These are phyloP conservation scores for Citrus cavaleriei DNA, from an alignment of 345 rosid genomes.

Conservation along the genomic window DNA sequence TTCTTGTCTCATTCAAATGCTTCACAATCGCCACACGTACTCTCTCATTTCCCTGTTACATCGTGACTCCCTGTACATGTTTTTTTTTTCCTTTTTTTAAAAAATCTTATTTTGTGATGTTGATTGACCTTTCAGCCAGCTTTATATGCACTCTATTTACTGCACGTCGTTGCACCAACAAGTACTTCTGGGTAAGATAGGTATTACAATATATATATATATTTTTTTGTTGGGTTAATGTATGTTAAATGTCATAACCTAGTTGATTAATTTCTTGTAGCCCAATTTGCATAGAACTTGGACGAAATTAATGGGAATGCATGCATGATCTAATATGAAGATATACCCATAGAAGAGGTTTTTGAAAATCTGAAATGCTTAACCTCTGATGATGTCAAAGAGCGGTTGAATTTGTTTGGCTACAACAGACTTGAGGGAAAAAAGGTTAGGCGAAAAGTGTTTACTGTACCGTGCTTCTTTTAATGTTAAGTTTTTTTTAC, in stretches of 20 bases:
- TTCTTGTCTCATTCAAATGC: neutral
- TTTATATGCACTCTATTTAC: neutral
- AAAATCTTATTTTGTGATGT: neutral
- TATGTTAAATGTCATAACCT: neutral
- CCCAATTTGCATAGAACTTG: neutral
- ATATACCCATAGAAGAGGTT: constrained; percentile 50
- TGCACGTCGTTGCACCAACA: neutral
- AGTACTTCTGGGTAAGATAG: neutral
- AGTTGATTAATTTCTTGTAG: neutral
- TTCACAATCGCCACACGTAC: neutral
- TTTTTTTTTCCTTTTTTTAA: too few relatives aligned
- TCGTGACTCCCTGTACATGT: too few relatives aligned
- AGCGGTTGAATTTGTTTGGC: constrained; percentile 51
- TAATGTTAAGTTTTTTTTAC: neutral
- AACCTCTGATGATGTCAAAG: constrained; percentile 22
- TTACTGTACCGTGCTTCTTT: too few relatives aligned
- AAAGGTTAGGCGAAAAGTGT: constrained; percentile 26
- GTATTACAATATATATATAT: too few relatives aligned
- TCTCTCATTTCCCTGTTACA: too few relatives aligned
- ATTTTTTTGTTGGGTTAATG: neutral
- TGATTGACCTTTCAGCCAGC: neutral
- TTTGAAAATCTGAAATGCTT: constrained; percentile 42
- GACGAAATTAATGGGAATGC: neutral
- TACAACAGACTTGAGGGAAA: constrained; percentile 55
- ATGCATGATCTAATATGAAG: constrained; percentile 22